A percentile compares a stretch with the other conserved stretches of the same genome.
Evolutionary conservation across 345 rosid species (phyloP).

Genomic region (Laguncularia racemosa): DNA sequence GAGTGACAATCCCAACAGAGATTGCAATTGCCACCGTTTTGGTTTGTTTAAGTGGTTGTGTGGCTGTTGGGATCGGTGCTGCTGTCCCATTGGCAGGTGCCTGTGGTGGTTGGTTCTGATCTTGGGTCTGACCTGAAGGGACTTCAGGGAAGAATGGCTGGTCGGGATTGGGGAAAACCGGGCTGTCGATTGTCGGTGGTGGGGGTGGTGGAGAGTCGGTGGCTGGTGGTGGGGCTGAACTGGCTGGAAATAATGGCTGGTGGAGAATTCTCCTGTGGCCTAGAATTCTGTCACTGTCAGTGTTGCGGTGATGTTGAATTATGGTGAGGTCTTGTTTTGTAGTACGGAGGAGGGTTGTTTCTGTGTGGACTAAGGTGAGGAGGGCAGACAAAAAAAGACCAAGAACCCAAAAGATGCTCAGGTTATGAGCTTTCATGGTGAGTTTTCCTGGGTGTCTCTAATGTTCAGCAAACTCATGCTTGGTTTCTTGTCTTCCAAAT

Average conservation of each 20-base stretch:
- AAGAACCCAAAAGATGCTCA: conserved; percentile 15
- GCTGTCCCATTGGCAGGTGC: conserved; percentile 48
- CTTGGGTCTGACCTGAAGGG: conserved; percentile 41
- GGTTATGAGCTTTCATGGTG: conserved; percentile 49
- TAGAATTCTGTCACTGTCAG: too few relatives aligned
- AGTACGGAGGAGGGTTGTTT: neutral
- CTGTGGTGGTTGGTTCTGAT: conserved; percentile 41
- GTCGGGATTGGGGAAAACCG: conserved; percentile 41
- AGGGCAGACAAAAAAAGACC: conserved; percentile 1
- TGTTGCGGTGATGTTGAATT: too few relatives aligned
- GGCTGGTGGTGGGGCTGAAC: conserved; percentile 47
- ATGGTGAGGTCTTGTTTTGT: neutral
- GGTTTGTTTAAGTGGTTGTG: conserved; percentile 68
- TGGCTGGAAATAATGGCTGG: conserved; percentile 74
- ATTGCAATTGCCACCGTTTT: conserved; percentile 77
- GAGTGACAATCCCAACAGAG: conserved; percentile 86
- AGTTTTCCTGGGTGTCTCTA: conserved; percentile 27
- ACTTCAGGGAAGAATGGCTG: conserved; percentile 91
- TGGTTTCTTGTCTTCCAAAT: neutral
- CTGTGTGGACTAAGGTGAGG: neutral
- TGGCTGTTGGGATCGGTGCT: conserved; percentile 51
- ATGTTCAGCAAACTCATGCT: conserved; percentile 43
- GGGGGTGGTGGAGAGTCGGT: conserved; percentile 31
- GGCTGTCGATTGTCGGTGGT: conserved; percentile 16
- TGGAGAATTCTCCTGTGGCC: conserved; percentile 65